Evolutionary conservation across 2,329 filamentous ascomycete genomes (phyloP), one percentile per base, ranked within the genome.

Genomic region (Emericellopsis cladophorae): DNA sequence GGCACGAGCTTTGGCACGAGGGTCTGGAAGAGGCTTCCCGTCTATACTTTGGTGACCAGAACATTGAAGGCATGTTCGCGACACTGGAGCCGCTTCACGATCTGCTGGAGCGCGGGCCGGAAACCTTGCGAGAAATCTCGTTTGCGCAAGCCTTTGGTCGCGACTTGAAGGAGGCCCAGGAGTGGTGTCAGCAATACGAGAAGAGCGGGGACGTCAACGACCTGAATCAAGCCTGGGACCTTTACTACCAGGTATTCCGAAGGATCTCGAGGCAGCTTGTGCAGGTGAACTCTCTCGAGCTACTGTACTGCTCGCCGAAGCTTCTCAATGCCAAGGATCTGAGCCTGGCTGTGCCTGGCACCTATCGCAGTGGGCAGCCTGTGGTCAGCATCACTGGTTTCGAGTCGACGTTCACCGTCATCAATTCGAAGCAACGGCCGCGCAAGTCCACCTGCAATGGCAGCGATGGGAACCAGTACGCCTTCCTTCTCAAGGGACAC

Each of bases 1-100:
- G 93, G 93, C 92, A 99, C 55, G 92, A 99, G 55, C 84, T 94
- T 49, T 99, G 92, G 92, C 92, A 98, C 50, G 93, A 99, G 61
- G 93, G 85, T 23, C 71, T 99, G 14, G 92, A 98, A 61, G 93
- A 99, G 65, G 93, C 92, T 1, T 95, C 88, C 26, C 78, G 92
- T 40, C 69, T 98, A 15, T 98, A 96, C 68, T 99, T 98, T 61
- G 92, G 90, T 44, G 90, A 96, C 53, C 84, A 93, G 54, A 95
- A 98, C 59, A 92, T 96, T 36, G 85, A 95, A 45, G 93, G 90
- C 54, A 98, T 98, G 92, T 92, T 98, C 58, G 75, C 79, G 10
- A 89, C 85, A 1, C 75, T 99, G 5, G 84, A 84, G 39, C 93
- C 93, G 7, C 70, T 98, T 21, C 92, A 99, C 57, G 85, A 89